A percentile compares a stretch with the other conserved stretches of the same genome.
Conservation (phyloP, 352 stramenopile genomes). For the Phytopythium cucurbitacearum region DNA sequence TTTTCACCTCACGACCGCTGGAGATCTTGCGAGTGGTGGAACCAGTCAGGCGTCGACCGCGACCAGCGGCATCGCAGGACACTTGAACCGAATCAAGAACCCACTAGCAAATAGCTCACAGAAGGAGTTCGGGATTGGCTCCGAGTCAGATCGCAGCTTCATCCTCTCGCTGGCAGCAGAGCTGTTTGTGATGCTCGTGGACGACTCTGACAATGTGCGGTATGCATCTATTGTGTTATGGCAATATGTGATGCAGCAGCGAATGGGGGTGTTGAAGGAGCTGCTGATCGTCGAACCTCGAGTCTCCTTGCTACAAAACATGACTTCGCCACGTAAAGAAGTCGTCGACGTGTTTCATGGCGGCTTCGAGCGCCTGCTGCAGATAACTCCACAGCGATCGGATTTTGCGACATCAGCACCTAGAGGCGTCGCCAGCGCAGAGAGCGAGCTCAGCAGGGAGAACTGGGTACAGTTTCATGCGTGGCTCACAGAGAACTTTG, state of each 20-base stretch:
- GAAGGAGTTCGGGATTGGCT: slow-evolving; percentile 67
- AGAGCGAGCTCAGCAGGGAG: slow-evolving; percentile 29
- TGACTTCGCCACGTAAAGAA: slow-evolving; percentile 71
- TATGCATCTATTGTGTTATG: slow-evolving; percentile 49
- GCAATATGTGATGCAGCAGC: slow-evolving; percentile 74
- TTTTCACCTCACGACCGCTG: slow-evolving; percentile 2
- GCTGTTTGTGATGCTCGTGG: slow-evolving; percentile 61
- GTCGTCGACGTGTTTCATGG: slow-evolving; percentile 69
- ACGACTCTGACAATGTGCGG: slow-evolving; percentile 43
- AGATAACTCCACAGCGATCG: slow-evolving; percentile 24
- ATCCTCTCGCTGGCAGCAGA: slow-evolving; percentile 51
- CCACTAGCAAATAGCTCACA: slow-evolving; percentile 29
- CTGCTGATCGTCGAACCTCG: slow-evolving; percentile 72
- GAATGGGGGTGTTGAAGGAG: slow-evolving; percentile 67
- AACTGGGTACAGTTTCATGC: slow-evolving; percentile 75
- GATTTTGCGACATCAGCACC: background rate
- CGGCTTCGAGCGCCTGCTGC: slow-evolving; percentile 63
- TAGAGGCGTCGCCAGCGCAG: slow-evolving; percentile 3
- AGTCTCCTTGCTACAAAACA: slow-evolving; percentile 58
- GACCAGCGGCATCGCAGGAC: slow-evolving; percentile 14
- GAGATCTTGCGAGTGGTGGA: slow-evolving; percentile 2
- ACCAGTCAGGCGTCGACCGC: background rate
- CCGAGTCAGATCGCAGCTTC: slow-evolving; percentile 69
- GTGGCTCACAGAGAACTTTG: slow-evolving; percentile 68
- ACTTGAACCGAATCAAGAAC: slow-evolving; percentile 47